A percentile compares a stretch with the other conserved stretches of the same genome.
Conservation (phyloP, 139 green algal genomes). For the Coelastrella sp. region DNA sequence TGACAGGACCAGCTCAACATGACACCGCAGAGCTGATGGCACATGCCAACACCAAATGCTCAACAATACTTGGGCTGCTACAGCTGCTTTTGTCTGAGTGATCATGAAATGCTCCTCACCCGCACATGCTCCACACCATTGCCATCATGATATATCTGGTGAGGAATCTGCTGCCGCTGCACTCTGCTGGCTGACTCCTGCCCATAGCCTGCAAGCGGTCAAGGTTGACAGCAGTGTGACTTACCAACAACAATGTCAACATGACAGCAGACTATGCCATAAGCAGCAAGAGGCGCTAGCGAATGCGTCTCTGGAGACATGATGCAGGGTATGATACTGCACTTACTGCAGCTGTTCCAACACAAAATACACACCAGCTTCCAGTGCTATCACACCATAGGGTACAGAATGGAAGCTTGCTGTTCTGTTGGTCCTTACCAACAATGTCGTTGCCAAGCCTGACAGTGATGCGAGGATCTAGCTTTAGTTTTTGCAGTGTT, state of each 20-base stretch:
- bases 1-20: too few species aligned
- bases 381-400: too few species aligned
- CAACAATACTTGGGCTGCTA: not conserved
- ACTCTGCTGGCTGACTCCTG: slow-evolving; percentile 84
- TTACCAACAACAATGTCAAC: too few species aligned
- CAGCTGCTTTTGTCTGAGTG: not conserved
- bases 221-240: slow-evolving; percentile 52
- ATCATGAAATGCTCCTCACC: slow-evolving; percentile 70
- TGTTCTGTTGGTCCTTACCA: slow-evolving; percentile 60
- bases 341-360: too few species aligned
- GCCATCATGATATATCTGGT: slow-evolving; percentile 88
- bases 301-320: too few species aligned
- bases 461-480: slow-evolving; percentile 90
- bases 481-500: slow-evolving; percentile 84
- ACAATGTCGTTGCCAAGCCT: slow-evolving; percentile 73
- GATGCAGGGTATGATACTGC: too few species aligned
- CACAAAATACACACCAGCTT: too few species aligned
- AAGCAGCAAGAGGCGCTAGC: too few species aligned
- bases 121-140: slow-evolving; percentile 88
- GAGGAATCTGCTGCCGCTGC: slow-evolving; percentile 90
- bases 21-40: too few species aligned
- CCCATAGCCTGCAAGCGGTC: slow-evolving; percentile 79
- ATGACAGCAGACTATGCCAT: too few species aligned
- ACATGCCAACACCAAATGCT: too few species aligned
- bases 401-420: too few species aligned